These are phyloP conservation scores for Gossypium mustelinum DNA, from an alignment of 345 rosid species.

Conservation along the genomic window DNA sequence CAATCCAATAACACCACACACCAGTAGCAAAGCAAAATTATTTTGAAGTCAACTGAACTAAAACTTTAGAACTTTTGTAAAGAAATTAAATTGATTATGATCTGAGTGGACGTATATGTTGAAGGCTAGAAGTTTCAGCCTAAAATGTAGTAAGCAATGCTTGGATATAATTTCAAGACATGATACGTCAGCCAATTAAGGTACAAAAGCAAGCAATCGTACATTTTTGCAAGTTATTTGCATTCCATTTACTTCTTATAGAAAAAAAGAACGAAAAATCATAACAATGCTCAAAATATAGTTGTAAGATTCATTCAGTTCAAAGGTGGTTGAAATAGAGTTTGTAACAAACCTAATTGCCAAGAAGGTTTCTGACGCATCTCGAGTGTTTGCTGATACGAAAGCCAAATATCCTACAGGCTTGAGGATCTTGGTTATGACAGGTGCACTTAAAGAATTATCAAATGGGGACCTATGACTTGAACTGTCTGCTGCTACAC, in stretches of 20 bases:
- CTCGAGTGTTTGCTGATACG: conserved; percentile 51
- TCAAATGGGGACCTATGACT: conserved; percentile 35
- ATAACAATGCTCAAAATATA: background rate
- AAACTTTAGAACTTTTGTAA: background rate
- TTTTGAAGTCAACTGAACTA: background rate
- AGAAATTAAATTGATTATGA: background rate
- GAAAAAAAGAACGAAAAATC: background rate
- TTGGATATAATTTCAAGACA: background rate
- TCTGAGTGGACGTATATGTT: too few species aligned
- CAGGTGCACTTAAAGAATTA: conserved; percentile 33
- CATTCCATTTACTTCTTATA: background rate
- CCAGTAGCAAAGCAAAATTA: background rate
- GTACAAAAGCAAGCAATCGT: background rate
- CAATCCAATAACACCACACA: background rate
- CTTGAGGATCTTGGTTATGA: conserved; percentile 64
- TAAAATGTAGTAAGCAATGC: background rate
- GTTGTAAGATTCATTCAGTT: background rate
- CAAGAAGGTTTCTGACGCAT: conserved; percentile 62
- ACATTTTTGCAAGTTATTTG: background rate
- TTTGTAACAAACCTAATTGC: conserved; percentile 69
- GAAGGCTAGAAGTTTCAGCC: background rate
- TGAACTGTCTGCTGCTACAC: conserved; percentile 29
- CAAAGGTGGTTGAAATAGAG: background rate
- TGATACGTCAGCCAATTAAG: background rate
- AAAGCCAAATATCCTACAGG: conserved; percentile 67